These are phyloP conservation scores for Haematococcus lacustris DNA, from an alignment of 139 green algal genomes.

Conservation along the genomic window DNA sequence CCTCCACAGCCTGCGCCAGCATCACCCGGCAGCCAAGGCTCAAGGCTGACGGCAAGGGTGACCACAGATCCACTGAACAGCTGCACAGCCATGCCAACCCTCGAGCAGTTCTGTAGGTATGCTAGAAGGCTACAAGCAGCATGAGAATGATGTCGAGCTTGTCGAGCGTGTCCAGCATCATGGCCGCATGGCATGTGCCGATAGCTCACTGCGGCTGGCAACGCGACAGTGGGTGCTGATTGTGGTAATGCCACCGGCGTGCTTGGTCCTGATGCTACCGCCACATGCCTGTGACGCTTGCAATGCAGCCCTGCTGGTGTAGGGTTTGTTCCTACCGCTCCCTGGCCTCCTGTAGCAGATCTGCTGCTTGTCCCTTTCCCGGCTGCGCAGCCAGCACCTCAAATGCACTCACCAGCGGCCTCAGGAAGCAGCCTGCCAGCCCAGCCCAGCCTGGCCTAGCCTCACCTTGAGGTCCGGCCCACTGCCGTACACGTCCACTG, in stretches of 20 bases:
- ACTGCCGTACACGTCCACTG: slow-evolving; percentile 89
- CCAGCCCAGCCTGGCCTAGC: no score
- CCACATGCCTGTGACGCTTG: no score
- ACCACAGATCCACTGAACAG: background rate
- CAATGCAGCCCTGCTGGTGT: no score
- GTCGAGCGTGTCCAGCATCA: background rate
- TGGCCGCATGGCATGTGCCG: background rate
- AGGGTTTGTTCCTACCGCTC: no score
- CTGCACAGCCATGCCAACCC: background rate
- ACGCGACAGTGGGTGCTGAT: no score
- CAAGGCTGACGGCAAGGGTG: background rate
- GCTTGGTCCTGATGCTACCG: no score
- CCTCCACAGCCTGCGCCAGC: slow-evolving; percentile 50
- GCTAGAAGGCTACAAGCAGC: no score
- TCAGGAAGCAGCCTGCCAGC: no score
- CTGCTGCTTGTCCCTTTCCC: background rate
- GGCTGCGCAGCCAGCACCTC: background rate
- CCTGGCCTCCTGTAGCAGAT: no score
- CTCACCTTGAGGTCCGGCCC: slow-evolving; percentile 76
- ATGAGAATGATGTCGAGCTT: background rate
- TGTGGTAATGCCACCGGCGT: no score
- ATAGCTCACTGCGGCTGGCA: no score
- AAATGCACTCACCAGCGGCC: background rate
- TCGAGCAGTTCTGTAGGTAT: background rate
- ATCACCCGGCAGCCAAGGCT: no score